Percentiles rank a stretch among this genome's conserved stretches.
Evolutionary conservation across 805 yeast species (phyloP).

Genomic region (Spathaspora sp.): DNA sequence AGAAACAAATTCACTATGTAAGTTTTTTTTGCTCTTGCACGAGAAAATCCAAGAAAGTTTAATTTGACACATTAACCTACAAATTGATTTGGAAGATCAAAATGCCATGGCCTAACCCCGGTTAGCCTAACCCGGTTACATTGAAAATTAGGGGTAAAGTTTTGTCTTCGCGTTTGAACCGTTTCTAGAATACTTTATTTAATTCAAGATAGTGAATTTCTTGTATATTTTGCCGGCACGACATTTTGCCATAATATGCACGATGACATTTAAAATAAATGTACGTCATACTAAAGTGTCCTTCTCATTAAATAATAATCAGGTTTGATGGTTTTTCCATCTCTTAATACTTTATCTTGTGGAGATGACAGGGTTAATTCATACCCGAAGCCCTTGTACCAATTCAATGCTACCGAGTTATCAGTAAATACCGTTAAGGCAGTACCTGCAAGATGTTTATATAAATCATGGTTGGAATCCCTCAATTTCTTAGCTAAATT

Average conservation of each 20-base stretch:
- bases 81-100: too few species aligned
- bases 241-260: too few species aligned
- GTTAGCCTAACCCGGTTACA: too few species aligned
- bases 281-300: background rate
- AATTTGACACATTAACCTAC: background rate
- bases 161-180: too few species aligned
- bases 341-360: constrained; percentile 34
- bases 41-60: background rate
- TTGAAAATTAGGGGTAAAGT: too few species aligned
- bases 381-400: constrained; percentile 45
- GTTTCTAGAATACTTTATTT: too few species aligned
- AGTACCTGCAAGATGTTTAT: constrained; percentile 19
- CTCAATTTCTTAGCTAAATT: constrained; percentile 17
- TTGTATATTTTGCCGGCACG: too few species aligned
- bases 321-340: constrained; percentile 40
- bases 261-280: too few species aligned
- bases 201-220: too few species aligned
- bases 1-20: background rate
- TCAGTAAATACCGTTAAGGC: constrained; percentile 50
- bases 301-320: constrained; percentile 26
- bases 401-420: constrained; percentile 37
- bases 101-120: too few species aligned
- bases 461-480: background rate
- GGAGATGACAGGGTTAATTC: constrained; percentile 40
- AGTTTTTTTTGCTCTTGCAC: background rate